Conservation (phyloP, 371 early-diverging fungal genomes). For the Entomophthora muscae region DNA sequence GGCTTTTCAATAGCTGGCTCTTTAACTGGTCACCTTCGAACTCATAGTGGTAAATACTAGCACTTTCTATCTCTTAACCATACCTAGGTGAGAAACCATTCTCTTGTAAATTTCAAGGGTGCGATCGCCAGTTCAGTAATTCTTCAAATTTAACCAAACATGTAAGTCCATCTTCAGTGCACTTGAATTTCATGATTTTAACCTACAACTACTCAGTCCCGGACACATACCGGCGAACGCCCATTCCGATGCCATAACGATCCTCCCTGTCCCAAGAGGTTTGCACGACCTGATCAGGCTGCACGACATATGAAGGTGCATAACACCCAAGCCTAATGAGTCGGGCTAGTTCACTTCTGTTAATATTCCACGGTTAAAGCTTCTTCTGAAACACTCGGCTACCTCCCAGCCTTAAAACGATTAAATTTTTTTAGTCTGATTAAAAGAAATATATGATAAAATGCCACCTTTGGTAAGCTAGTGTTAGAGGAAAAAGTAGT, state of each 20-base stretch:
- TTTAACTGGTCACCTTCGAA: slow-evolving; percentile 42
- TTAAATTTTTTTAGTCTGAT: too few relatives aligned
- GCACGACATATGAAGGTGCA: slow-evolving; percentile 22
- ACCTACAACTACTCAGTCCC: slow-evolving; percentile 14
- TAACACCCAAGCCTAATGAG: too few relatives aligned
- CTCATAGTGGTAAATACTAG: slow-evolving; percentile 26
- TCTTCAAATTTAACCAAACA: slow-evolving; percentile 66
- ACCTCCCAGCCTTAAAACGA: too few relatives aligned
- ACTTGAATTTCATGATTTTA: background rate
- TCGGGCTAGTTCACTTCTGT: too few relatives aligned
- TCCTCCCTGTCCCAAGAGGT: slow-evolving; percentile 41
- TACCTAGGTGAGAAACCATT: slow-evolving; percentile 51
- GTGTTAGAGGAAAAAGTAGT: too few relatives aligned
- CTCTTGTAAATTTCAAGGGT: slow-evolving; percentile 47
- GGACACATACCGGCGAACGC: slow-evolving; percentile 48
- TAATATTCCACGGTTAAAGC: too few relatives aligned
- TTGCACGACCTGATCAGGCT: slow-evolving; percentile 49
- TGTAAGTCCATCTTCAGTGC: slow-evolving; percentile 19
- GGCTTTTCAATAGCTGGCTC: slow-evolving; percentile 57
- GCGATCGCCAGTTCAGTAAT: slow-evolving; percentile 52
- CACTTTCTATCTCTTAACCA: background rate
- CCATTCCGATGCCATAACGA: slow-evolving; percentile 34
- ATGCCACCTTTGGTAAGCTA: too few relatives aligned
- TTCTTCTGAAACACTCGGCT: too few relatives aligned
- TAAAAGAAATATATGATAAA: too few relatives aligned